Base-by-base conservation (phyloP, 148 eudicot genomes). In the Heliamphora exappendiculata region DNA sequence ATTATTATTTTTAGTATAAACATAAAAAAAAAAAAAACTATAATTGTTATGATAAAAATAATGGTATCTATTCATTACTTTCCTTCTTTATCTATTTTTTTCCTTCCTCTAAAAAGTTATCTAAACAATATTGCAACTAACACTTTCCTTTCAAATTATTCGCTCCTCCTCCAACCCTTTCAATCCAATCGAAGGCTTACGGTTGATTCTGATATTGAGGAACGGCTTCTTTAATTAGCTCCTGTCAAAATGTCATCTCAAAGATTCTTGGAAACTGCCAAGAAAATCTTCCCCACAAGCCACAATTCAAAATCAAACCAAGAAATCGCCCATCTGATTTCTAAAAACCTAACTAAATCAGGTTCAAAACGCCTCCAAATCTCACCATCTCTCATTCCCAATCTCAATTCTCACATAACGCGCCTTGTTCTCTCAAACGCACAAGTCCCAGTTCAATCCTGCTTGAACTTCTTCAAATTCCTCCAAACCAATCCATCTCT, bases 361-460 rank as follows among this genome's bases (percentile, higher is more conserved):
- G 51, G 71, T 45, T 55, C 86, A 14, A 83, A 74, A 66, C 31
- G 77, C 73, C 81, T 88, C 71, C 70, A 78, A 16, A 67, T 81
- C 76, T 26, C 84, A 11, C 80, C 80, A n/a, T 68, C 85, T 37
- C 79, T 88, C 72, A 24, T 67, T 60, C 70, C 83, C 75, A 67
- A 75, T 17, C 68, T 87, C 3, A 86, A 87, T 81, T 65, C 97
- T 5, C 22, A 81, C 28, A 76, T 85, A 19, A 84, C 86, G 54
- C 85, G 84, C 26, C 85, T 83, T 69, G 92, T 94, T 80, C 83
- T 94, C 49, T 80, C 91, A 17, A 82, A 92, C 81, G 87, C 89
- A 57, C 24, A 70, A 19, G 80, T 90, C 50, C 93, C 95, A 12
- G 17, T 80, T 13, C 34, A 67, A 26, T 82, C 86, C 53, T 89